A percentile compares a stretch with the other conserved stretches of the same genome.
phyloP scores from a whole-genome alignment of 2,329 filamentous ascomycete species.

The Trichoderma koningiopsis region DNA sequence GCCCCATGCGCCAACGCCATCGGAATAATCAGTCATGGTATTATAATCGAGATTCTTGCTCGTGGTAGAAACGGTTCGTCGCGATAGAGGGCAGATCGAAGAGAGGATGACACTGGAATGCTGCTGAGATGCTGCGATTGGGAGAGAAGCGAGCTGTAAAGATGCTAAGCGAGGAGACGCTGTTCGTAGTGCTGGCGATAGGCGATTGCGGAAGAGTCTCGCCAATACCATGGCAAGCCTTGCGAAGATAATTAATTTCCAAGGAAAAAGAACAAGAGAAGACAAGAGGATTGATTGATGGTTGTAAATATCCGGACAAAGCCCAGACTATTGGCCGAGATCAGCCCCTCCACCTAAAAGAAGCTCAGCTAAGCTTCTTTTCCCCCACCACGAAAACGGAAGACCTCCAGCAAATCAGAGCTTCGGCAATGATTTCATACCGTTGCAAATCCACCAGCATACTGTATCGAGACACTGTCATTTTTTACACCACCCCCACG shows the following conservation, averaged over 20 bases:
- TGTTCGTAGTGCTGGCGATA: conserved; percentile 1
- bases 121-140: neutral
- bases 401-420: neutral
- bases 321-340: neutral
- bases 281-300: neutral
- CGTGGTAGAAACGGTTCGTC: neutral
- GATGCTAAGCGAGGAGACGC: neutral
- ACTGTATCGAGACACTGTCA: neutral
- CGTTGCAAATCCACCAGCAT: conserved; percentile 26
- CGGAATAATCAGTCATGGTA: conserved; percentile 31
- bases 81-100: neutral
- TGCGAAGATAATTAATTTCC: neutral
- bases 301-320: neutral
- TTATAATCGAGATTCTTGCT: neutral
- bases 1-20: conserved; percentile 39
- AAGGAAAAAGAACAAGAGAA: neutral
- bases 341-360: neutral
- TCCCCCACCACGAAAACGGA: neutral
- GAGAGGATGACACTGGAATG: neutral
- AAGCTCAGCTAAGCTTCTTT: conserved; percentile 16
- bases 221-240: conserved; percentile 28
- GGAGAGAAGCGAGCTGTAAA: neutral
- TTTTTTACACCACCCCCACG: conserved; percentile 32
- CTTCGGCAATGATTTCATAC: conserved; percentile 40
- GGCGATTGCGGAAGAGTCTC: neutral